A percentile compares a stretch with the other conserved stretches of the same genome.
phyloP scores from a whole-genome alignment of 257 asterid genomes.

The Solanum virginianum region DNA sequence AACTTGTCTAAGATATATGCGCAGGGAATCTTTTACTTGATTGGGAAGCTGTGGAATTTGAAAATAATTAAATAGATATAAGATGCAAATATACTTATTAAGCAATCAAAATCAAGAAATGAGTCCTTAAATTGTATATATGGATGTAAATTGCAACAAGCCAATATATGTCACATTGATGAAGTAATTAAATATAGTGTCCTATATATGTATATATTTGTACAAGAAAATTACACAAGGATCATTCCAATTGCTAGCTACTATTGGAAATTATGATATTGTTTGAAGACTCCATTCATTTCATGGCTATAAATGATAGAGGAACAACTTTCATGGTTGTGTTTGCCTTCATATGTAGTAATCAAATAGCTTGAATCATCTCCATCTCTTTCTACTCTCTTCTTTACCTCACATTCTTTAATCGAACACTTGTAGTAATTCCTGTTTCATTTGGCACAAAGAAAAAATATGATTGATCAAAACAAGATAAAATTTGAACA shows the following conservation, averaged over 20 bases:
- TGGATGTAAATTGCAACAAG: too few relatives aligned
- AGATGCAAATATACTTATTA: too few relatives aligned
- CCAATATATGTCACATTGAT: too few relatives aligned
- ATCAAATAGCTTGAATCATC: slow-evolving; percentile 17
- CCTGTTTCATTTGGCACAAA: neutral
- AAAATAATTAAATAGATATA: too few relatives aligned
- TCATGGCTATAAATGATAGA: slow-evolving; percentile 1
- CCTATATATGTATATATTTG: too few relatives aligned
- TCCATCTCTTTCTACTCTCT: slow-evolving; percentile 22
- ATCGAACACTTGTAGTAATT: slow-evolving; percentile 21
- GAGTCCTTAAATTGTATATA: too few relatives aligned
- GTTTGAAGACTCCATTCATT: neutral
- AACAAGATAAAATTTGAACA: neutral
- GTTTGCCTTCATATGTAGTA: slow-evolving; percentile 13
- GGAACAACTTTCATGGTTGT: too few relatives aligned
- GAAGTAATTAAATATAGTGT: too few relatives aligned
- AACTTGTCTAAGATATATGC: too few relatives aligned
- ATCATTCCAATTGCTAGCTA: neutral
- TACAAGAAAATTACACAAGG: neutral
- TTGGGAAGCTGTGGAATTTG: too few relatives aligned
- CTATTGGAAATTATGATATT: neutral
- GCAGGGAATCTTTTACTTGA: too few relatives aligned
- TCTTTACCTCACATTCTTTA: slow-evolving; percentile 21
- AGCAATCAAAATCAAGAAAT: too few relatives aligned
- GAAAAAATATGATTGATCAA: neutral